phyloP scores from a whole-genome alignment of 129 eudicot genomes.

The Escallonia herrerae region DNA sequence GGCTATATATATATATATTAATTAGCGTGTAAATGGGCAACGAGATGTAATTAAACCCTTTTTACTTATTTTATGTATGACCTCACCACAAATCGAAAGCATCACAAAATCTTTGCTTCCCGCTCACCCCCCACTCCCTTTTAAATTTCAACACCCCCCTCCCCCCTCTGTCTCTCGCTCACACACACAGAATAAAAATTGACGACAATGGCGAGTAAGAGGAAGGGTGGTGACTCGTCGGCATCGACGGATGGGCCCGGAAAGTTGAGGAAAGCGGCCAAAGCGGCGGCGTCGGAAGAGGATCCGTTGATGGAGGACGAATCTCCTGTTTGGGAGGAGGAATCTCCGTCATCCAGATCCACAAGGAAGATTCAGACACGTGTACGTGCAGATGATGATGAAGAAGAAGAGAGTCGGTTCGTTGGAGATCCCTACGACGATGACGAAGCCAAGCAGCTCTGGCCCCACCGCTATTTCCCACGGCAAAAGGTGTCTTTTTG shows the following conservation, averaged over 20 bases:
- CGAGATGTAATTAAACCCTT: too few species aligned
- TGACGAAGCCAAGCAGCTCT: slow-evolving; percentile 43
- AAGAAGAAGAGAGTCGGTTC: slow-evolving; percentile 23
- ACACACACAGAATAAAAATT: background rate
- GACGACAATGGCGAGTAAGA: slow-evolving; percentile 20
- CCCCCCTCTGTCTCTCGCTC: background rate
- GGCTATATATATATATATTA: too few species aligned
- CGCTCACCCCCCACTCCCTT: slow-evolving; percentile 10
- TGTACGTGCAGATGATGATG: background rate
- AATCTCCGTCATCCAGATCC: slow-evolving; percentile 2
- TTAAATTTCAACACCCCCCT: background rate
- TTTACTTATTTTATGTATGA: too few species aligned
- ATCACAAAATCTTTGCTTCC: slow-evolving; percentile 1
- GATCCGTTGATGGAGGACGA: background rate
- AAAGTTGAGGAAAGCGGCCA: slow-evolving; percentile 1
- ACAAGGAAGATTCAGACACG: background rate
- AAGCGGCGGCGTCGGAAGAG: background rate
- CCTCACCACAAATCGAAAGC: background rate
- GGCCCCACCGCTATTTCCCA: slow-evolving; percentile 51
- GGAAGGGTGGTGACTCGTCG: slow-evolving; percentile 10
- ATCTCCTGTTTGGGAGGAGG: background rate
- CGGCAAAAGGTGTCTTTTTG: background rate
- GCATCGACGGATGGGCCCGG: slow-evolving; percentile 1
- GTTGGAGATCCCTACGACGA: slow-evolving; percentile 37
- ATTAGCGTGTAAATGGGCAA: too few species aligned